Evolutionary conservation across 805 yeast genomes (phyloP).

Genomic region (Candida xiaguanensis): DNA sequence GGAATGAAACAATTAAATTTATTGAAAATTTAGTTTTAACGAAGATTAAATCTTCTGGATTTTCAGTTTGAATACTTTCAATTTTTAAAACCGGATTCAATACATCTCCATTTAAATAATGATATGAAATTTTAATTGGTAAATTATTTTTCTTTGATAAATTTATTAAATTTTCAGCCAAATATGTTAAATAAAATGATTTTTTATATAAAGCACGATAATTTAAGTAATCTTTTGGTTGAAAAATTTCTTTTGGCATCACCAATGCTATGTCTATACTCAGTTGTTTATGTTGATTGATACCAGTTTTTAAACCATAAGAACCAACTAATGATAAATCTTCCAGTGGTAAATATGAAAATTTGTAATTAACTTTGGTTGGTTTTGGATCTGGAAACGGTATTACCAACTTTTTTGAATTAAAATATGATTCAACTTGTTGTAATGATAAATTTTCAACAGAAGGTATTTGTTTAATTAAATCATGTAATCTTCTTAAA

Average conservation of each 20-base stretch:
- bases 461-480: conserved; percentile 63
- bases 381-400: conserved; percentile 95
- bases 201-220: conserved; percentile 88
- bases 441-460: conserved; percentile 47
- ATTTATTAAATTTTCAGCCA: conserved; percentile 62
- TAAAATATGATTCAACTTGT: conserved; percentile 56
- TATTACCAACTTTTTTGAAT: conserved; percentile 51
- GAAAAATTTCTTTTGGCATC: conserved; percentile 75
- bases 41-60: conserved; percentile 50
- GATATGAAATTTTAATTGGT: conserved; percentile 59
- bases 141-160: conserved; percentile 53
- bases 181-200: conserved; percentile 77
- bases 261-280: conserved; percentile 76
- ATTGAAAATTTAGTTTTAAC: conserved; percentile 68
- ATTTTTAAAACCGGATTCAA: conserved; percentile 72
- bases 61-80: conserved; percentile 49
- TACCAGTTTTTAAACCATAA: conserved; percentile 81
- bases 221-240: conserved; percentile 85
- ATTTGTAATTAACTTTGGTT: conserved; percentile 62
- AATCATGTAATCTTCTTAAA: conserved; percentile 66
- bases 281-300: conserved; percentile 57
- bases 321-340: conserved; percentile 82
- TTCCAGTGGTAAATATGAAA: conserved; percentile 66
- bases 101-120: conserved; percentile 70
- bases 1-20: conserved; percentile 70